Conservation (phyloP, 2,329 filamentous ascomycete species). For the Macrophomina tecta region DNA sequence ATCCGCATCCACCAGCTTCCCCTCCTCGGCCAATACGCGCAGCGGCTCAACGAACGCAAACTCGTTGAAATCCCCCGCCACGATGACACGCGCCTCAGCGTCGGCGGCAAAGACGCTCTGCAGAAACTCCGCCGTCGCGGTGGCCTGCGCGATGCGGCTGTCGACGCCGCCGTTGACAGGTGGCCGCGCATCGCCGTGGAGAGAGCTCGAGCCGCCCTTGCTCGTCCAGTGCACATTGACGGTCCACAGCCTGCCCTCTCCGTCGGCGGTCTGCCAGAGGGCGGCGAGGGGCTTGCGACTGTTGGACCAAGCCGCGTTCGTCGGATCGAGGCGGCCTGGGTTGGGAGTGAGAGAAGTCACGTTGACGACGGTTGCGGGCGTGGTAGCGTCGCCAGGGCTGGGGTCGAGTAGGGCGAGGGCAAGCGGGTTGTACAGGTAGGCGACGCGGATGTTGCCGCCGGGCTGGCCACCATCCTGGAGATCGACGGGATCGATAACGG, state of each 20-base stretch:
- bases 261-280: slow-evolving; percentile 65
- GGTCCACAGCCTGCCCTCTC: slow-evolving; percentile 66
- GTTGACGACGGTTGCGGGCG: slow-evolving; percentile 64
- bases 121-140: slow-evolving; percentile 56
- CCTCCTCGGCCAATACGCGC: slow-evolving; percentile 58
- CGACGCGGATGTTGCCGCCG: slow-evolving; percentile 74
- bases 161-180: slow-evolving; percentile 70
- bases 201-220: slow-evolving; percentile 66
- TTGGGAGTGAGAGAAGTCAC: slow-evolving; percentile 69
- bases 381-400: slow-evolving; percentile 60
- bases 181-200: slow-evolving; percentile 70
- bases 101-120: slow-evolving; percentile 61
- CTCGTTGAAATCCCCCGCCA: slow-evolving; percentile 75
- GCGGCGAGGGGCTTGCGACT: slow-evolving; percentile 73
- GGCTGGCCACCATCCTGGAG: slow-evolving; percentile 65
- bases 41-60: slow-evolving; percentile 69
- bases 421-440: slow-evolving; percentile 71
- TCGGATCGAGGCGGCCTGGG: slow-evolving; percentile 70
- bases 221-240: slow-evolving; percentile 73
- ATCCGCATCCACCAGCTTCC: slow-evolving; percentile 67
- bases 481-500: slow-evolving; percentile 9
- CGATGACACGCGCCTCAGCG: slow-evolving; percentile 62
- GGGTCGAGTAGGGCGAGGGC: slow-evolving; percentile 65
- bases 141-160: slow-evolving; percentile 62
- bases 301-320: slow-evolving; percentile 63